phyloP scores from a whole-genome alignment of 352 stramenopile species.

The Phytophthora megakarya region DNA sequence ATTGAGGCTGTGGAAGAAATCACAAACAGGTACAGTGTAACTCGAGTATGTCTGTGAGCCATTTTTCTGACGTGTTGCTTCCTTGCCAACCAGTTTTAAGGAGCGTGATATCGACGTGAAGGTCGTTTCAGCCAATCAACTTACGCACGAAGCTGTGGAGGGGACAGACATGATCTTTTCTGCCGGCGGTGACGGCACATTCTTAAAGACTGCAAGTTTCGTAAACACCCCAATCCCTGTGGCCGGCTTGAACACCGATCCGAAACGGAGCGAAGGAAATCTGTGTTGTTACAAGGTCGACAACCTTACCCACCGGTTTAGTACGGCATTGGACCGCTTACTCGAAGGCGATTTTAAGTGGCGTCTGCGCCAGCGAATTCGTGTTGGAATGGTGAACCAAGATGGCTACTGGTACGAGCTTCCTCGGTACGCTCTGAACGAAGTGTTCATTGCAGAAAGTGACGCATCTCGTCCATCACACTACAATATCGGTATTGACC shows the following conservation, averaged over 20 bases:
- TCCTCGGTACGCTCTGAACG: slow-evolving; percentile 84
- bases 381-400: slow-evolving; percentile 89
- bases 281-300: slow-evolving; percentile 89
- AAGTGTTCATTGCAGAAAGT: slow-evolving; percentile 90
- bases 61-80: slow-evolving; percentile 7
- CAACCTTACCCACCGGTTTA: slow-evolving; percentile 76
- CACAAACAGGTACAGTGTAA: slow-evolving; percentile 52
- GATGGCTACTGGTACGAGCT: slow-evolving; percentile 89
- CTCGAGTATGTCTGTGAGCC: not conserved
- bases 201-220: slow-evolving; percentile 87
- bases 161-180: slow-evolving; percentile 89
- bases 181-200: slow-evolving; percentile 84
- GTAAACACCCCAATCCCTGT: slow-evolving; percentile 87
- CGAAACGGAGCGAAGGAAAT: slow-evolving; percentile 84
- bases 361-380: slow-evolving; percentile 82
- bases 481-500: slow-evolving; percentile 90
- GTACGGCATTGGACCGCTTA: slow-evolving; percentile 66
- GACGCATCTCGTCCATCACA: slow-evolving; percentile 84
- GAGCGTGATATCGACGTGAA: slow-evolving; percentile 70
- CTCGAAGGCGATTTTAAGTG: slow-evolving; percentile 79
- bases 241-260: slow-evolving; percentile 86
- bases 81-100: slow-evolving; percentile 54
- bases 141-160: slow-evolving; percentile 80
- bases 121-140: slow-evolving; percentile 77
- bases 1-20: slow-evolving; percentile 87